A percentile compares a stretch with the other conserved stretches of the same genome.
These are phyloP conservation scores for Lachancea meyersii DNA, from an alignment of 805 yeast species.

Conservation along the genomic window DNA sequence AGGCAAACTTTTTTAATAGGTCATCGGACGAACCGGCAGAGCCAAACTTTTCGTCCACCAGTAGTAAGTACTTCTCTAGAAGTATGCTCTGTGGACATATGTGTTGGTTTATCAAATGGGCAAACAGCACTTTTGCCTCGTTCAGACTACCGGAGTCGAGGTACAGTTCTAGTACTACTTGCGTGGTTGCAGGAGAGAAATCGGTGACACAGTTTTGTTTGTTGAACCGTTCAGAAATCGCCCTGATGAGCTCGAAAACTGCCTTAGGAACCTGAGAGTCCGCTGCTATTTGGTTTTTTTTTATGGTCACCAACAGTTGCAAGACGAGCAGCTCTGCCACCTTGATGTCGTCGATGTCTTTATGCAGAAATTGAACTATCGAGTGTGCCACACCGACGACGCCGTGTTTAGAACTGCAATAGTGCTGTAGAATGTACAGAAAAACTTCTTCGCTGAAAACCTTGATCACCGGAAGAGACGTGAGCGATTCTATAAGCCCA, in stretches of 20 bases:
- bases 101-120: constrained; percentile 12
- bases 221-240: constrained; percentile 14
- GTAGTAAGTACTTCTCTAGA: constrained; percentile 14
- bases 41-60: constrained; percentile 8
- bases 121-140: constrained; percentile 15
- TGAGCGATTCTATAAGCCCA: constrained; percentile 3
- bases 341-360: constrained; percentile 17
- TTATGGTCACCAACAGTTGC: constrained; percentile 12
- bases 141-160: constrained; percentile 11
- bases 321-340: constrained; percentile 17
- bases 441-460: constrained; percentile 35
- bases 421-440: constrained; percentile 21
- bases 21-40: constrained; percentile 4
- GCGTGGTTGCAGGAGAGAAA: constrained; percentile 13
- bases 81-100: constrained; percentile 13
- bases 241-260: constrained; percentile 9
- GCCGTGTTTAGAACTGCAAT: constrained; percentile 13
- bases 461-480: background rate
- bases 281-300: constrained; percentile 7
- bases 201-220: constrained; percentile 8
- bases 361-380: constrained; percentile 14
- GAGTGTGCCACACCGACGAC: constrained; percentile 16
- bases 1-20: constrained; percentile 14
- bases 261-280: constrained; percentile 6
- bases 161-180: constrained; percentile 14